These are phyloP conservation scores for Cyclotella atomus DNA, from an alignment of 108 stramenopile genomes.

Conservation along the genomic window DNA sequence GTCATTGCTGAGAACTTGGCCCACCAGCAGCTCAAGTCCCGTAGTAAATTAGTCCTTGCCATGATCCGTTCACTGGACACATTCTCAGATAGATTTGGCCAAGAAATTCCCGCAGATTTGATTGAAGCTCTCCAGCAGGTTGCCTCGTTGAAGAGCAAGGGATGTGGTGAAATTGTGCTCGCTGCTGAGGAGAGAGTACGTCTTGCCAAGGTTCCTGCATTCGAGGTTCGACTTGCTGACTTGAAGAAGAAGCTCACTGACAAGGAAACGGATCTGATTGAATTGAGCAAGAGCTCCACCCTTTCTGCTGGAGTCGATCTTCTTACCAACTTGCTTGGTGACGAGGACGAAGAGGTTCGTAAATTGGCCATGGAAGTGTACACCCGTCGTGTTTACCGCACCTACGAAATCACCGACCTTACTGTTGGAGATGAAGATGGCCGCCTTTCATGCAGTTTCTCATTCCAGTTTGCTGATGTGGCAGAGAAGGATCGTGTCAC, in stretches of 20 bases:
- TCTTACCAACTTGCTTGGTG: conserved; percentile 86
- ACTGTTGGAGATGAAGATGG: conserved; percentile 67
- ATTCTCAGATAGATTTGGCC: conserved; percentile 74
- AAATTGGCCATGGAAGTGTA: conserved; percentile 86
- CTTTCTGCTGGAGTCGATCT: conserved; percentile 95
- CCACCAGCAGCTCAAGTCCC: conserved; percentile 66
- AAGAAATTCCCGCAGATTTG: conserved; percentile 61
- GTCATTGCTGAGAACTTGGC: conserved; percentile 85
- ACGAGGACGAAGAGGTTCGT: conserved; percentile 71
- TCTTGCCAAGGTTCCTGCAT: conserved; percentile 78
- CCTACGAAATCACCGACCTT: conserved; percentile 81
- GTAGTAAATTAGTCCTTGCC: conserved; percentile 63
- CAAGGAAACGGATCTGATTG: conserved; percentile 60
- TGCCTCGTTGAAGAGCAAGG: conserved; percentile 68
- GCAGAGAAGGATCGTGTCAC: conserved; percentile 66
- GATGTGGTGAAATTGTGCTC: conserved; percentile 89
- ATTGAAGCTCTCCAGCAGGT: conserved; percentile 63
- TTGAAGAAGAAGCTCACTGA: conserved; percentile 76
- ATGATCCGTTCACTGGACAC: conserved; percentile 81
- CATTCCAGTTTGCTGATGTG: conserved; percentile 90
- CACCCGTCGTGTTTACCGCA: conserved; percentile 95
- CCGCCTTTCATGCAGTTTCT: conserved; percentile 79
- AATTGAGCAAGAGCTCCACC: conserved; percentile 72
- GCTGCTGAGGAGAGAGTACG: conserved; percentile 80
- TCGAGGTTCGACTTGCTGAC: conserved; percentile 80